phyloP scores from a whole-genome alignment of 108 stramenopile genomes.

The Bacterosira constricta region DNA sequence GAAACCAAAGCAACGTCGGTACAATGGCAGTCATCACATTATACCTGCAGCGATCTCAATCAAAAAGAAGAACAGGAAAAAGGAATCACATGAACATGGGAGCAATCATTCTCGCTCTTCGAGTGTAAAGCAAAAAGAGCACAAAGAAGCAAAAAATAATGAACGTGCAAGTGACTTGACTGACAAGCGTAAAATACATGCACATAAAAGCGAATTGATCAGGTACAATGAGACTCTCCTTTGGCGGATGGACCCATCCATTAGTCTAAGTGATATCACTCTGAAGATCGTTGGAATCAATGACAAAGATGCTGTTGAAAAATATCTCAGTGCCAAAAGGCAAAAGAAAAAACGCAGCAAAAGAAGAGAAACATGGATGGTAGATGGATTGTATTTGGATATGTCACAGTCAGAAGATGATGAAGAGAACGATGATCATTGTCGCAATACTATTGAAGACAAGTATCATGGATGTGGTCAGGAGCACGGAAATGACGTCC shows the following conservation, averaged over 20 bases:
- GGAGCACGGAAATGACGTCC: not conserved
- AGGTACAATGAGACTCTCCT: conserved; percentile 12
- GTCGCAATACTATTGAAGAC: not conserved
- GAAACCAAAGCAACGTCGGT: not conserved
- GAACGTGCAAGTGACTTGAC: not conserved
- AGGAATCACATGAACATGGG: not conserved
- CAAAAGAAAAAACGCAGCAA: conserved; percentile 1
- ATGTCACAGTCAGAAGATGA: conserved; percentile 27
- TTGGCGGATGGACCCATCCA: conserved; percentile 62
- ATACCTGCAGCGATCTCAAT: not conserved
- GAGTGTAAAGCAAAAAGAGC: not conserved
- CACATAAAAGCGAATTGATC: not conserved
- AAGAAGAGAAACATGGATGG: conserved; percentile 41
- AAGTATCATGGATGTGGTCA: not conserved
- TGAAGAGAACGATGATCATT: conserved; percentile 5
- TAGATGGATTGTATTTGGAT: conserved; percentile 45
- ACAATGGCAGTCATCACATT: not conserved
- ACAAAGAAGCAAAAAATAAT: not conserved
- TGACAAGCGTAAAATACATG: not conserved
- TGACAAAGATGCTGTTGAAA: conserved; percentile 35
- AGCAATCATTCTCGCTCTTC: not conserved
- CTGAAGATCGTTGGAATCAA: conserved; percentile 52
- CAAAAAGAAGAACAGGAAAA: not conserved
- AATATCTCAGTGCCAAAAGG: not conserved
- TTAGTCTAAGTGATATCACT: conserved; percentile 55